A percentile compares a stretch with the other conserved stretches of the same genome.
phyloP scores from a whole-genome alignment of 1,284 basidiomycete genomes.

The Phellopilus nigrolimitatus region DNA sequence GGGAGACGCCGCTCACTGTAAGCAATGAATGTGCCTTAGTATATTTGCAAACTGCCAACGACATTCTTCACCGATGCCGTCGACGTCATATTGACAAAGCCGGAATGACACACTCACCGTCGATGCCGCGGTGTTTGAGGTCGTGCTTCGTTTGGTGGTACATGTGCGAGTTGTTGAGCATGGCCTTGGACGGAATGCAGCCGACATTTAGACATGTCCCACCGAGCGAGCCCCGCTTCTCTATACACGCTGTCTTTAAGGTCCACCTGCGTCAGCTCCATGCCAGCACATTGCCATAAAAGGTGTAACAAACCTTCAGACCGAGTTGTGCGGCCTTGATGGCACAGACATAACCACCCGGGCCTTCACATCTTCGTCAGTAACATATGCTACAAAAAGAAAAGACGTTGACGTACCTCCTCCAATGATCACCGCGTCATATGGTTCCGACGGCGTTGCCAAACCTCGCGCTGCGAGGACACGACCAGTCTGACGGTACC shows the following conservation, averaged over 20 bases:
- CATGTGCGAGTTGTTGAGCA: constrained; percentile 98
- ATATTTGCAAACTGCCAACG: not conserved
- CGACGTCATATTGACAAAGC: constrained; percentile 1
- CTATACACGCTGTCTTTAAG: constrained; percentile 89
- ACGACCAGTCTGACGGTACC: constrained; percentile 25
- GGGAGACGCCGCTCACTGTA: constrained; percentile 69
- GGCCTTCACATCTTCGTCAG: constrained; percentile 48
- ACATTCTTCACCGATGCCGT: not conserved
- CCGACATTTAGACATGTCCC: constrained; percentile 99
- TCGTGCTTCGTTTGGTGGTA: constrained; percentile 95
- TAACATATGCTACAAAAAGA: not conserved
- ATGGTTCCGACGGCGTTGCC: constrained; percentile 66
- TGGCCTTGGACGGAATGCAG: constrained; percentile 96
- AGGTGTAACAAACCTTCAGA: constrained; percentile 60
- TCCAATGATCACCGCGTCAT: constrained; percentile 90
- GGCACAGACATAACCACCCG: constrained; percentile 96
- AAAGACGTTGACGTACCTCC: constrained; percentile 54
- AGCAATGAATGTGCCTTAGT: no score
- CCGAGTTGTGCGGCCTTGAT: constrained; percentile 98
- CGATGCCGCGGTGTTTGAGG: constrained; percentile 87
- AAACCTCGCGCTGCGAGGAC: constrained; percentile 38
- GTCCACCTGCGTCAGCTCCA: constrained; percentile 7
- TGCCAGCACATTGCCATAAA: constrained; percentile 8
- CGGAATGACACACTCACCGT: constrained; percentile 47
- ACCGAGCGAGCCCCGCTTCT: constrained; percentile 92